Evolutionary conservation across 345 rosid genomes (phyloP), one percentile per base, ranked within the genome.

Genomic region (Eucalyptus dawsonii): DNA sequence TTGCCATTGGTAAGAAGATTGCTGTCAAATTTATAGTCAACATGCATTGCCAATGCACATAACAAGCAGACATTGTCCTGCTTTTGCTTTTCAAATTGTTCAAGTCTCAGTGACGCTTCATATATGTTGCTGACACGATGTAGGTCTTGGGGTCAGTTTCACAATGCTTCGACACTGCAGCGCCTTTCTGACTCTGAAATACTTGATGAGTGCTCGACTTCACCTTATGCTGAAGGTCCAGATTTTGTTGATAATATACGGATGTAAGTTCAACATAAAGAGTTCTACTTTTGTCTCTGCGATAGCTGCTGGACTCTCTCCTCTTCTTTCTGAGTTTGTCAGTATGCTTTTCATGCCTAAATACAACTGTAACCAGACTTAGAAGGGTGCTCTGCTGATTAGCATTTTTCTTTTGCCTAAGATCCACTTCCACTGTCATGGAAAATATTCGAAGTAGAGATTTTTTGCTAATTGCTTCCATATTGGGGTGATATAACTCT

Each of bases 221-320:
- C 99, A 88, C 99, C 98, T 91, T 90, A 87, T 87, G 96, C 98
- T n/a, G 99, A 97, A 92, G 95, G 93, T 87, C 96, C 97, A 69
- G 98, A 97, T 89, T 97, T 97, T 91, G 96, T 97, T 88, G 95
- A 93, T 87, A 93, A 92, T 86, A 49, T 85, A 80, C 92, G 95
- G 93, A 93, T 95, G 99, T 97, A 87, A 88, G 87, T 88, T 60
- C 16, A 58, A 47, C 81, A 76, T 85, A 21, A 76, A 21, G 83
- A 76, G 37, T 87, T 54, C 22, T 4, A n/a, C 34, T 44, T 44
- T 49, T 87, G 9, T 53, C 44, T n/a, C 14, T 17, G 40, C 47
- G 1, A 27, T 50, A 31, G 25, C 49, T 85, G 50, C 19, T n/a
- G 45, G 27, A 19, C 4, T 19, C 72, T 86, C 72, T 86, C 4